phyloP scores from a whole-genome alignment of 768 basidiomycete genomes.

The Trametes cingulata region DNA sequence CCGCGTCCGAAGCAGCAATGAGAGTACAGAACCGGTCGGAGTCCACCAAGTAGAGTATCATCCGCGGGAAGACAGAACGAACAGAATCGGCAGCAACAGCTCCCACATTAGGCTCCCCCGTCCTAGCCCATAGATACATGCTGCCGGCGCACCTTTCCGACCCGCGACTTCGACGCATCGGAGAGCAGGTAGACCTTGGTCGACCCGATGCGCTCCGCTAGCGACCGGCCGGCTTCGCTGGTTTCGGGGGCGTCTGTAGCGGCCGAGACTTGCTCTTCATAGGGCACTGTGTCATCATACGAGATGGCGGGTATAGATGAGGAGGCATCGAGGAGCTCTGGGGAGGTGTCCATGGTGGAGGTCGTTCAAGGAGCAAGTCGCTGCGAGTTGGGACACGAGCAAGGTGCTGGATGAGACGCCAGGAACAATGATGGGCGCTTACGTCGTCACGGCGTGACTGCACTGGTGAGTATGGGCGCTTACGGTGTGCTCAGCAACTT shows the following conservation, averaged over 20 bases:
- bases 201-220: slow-evolving; percentile 69
- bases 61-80: not conserved
- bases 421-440: not conserved
- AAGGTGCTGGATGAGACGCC: no score
- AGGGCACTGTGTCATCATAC: slow-evolving; percentile 55
- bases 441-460: not conserved
- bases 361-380: not conserved
- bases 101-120: slow-evolving; percentile 47
- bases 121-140: slow-evolving; percentile 38
- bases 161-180: slow-evolving; percentile 59
- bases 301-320: slow-evolving; percentile 35
- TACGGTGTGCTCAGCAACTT: not conserved
- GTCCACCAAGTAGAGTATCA: not conserved
- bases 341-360: slow-evolving; percentile 50
- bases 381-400: not conserved
- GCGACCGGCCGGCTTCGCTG: slow-evolving; percentile 30
- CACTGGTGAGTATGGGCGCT: not conserved
- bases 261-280: slow-evolving; percentile 57
- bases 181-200: slow-evolving; percentile 78
- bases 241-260: slow-evolving; percentile 40
- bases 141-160: slow-evolving; percentile 72
- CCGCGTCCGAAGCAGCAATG: slow-evolving; percentile 19
- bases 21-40: not conserved
- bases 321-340: slow-evolving; percentile 28
- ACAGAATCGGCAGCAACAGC: slow-evolving; percentile 11